phyloP scores from a whole-genome alignment of 2,329 filamentous ascomycete species.

The Ascomycota sp. region DNA sequence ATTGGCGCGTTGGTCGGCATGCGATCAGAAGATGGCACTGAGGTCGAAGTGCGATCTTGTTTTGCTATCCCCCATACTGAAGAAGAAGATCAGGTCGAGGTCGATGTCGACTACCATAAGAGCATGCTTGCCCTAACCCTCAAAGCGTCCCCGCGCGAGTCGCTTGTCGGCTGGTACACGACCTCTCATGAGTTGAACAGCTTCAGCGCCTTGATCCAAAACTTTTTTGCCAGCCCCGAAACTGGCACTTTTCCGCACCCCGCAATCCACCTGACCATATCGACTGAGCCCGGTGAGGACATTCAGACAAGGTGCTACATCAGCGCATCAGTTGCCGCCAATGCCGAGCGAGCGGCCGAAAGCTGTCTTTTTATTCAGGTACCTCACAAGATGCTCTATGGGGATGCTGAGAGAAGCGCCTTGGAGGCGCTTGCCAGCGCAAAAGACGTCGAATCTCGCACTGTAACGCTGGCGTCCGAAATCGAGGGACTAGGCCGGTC shows the following conservation, averaged over 20 bases:
- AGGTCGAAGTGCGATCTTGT: conserved; percentile 87
- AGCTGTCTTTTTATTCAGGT: conserved; percentile 96
- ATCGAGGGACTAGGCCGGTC: conserved; percentile 76
- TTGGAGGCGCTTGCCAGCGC: conserved; percentile 72
- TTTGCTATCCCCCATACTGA: conserved; percentile 98
- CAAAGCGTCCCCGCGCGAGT: conserved; percentile 82
- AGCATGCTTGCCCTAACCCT: conserved; percentile 93
- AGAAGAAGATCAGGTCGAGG: conserved; percentile 95
- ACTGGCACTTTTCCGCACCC: conserved; percentile 95
- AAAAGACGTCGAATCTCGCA: conserved; percentile 56
- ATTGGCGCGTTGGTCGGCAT: conserved; percentile 90
- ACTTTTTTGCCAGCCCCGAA: conserved; percentile 95
- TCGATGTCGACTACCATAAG: conserved; percentile 99
- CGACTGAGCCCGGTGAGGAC: conserved; percentile 69
- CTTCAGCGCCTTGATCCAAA: conserved; percentile 92
- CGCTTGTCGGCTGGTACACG: conserved; percentile 94
- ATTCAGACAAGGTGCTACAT: conserved; percentile 90
- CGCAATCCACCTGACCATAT: conserved; percentile 91
- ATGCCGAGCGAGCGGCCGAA: conserved; percentile 82
- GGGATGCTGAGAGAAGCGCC: conserved; percentile 44
- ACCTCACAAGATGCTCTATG: conserved; percentile 81
- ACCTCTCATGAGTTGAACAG: conserved; percentile 93
- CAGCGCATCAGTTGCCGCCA: conserved; percentile 83
- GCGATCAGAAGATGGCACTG: conserved; percentile 87
- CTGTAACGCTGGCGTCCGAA: conserved; percentile 59